These are phyloP conservation scores for Urochloa ruziziensis DNA, from an alignment of 176 grass and related monocot species.

Conservation along the genomic window DNA sequence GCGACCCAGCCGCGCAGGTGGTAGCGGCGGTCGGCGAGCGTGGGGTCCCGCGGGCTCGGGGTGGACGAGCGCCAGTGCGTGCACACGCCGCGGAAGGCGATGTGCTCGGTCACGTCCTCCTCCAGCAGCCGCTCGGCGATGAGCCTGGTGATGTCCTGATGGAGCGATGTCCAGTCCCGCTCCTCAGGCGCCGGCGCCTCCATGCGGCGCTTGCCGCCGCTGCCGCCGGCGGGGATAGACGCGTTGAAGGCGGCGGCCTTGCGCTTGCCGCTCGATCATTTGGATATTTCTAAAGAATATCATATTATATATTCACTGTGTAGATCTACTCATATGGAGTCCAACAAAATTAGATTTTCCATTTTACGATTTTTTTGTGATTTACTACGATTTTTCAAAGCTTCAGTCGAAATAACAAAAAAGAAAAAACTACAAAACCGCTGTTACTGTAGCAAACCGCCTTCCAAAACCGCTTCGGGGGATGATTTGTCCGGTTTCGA, in stretches of 20 bases:
- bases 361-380: no score
- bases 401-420: no score
- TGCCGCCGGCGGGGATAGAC: not conserved
- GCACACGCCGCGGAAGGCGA: not conserved
- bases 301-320: no score
- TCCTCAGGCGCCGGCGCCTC: not conserved
- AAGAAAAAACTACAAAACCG: no score
- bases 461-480: no score
- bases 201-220: not conserved
- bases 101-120: not conserved
- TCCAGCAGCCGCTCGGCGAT: not conserved
- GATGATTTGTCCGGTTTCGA: no score
- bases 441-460: no score
- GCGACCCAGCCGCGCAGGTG: constrained; percentile 13
- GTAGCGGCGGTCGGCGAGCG: not conserved
- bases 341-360: no score
- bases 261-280: no score
- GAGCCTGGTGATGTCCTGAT: not conserved
- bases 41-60: not conserved
- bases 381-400: no score
- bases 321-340: no score
- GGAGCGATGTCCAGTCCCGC: constrained; percentile 3
- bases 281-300: no score
- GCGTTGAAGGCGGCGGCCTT: not conserved
- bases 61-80: not conserved